phyloP scores from a whole-genome alignment of 1,284 basidiomycete species.

The Phylloboletellus chloephorus region DNA sequence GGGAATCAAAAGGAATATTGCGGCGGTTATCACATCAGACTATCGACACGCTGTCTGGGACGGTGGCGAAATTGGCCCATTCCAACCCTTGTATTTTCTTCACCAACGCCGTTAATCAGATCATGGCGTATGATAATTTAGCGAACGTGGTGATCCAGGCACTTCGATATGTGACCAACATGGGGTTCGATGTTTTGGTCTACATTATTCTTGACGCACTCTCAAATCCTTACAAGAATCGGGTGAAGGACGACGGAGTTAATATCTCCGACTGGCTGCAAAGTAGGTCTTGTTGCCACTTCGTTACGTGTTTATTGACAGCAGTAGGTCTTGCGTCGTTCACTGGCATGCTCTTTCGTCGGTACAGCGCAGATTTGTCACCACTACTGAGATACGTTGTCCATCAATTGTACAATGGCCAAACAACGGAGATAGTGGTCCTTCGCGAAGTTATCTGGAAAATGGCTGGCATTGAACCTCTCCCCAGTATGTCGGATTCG shows the following conservation, averaged over 20 bases:
- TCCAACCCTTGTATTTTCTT: slow-evolving; percentile 94
- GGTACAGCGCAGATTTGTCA: slow-evolving; percentile 80
- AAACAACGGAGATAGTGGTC: slow-evolving; percentile 87
- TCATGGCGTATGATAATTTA: slow-evolving; percentile 96
- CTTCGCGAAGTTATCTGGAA: slow-evolving; percentile 90
- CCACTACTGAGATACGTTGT: slow-evolving; percentile 87
- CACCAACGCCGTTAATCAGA: slow-evolving; percentile 84
- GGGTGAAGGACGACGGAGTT: slow-evolving; percentile 90
- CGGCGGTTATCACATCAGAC: slow-evolving; percentile 80
- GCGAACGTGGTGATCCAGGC: slow-evolving; percentile 87
- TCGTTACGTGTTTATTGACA: slow-evolving; percentile 13
- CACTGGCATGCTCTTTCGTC: slow-evolving; percentile 85
- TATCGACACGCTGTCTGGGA: slow-evolving; percentile 75
- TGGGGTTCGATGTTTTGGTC: slow-evolving; percentile 92
- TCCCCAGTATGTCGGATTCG: slow-evolving; percentile 82
- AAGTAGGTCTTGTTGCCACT: slow-evolving; percentile 50
- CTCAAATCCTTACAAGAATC: slow-evolving; percentile 77
- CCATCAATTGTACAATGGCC: slow-evolving; percentile 81
- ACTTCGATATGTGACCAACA: slow-evolving; percentile 83
- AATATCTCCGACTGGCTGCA: slow-evolving; percentile 92
- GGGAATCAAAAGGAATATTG: slow-evolving; percentile 76
- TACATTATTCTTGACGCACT: slow-evolving; percentile 87
- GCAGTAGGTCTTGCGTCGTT: slow-evolving; percentile 81
- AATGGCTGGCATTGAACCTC: slow-evolving; percentile 91
- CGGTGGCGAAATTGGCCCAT: slow-evolving; percentile 92